Evolutionary conservation across 2,329 filamentous ascomycete species (phyloP).

Genomic region (Penicillium verrucosum): DNA sequence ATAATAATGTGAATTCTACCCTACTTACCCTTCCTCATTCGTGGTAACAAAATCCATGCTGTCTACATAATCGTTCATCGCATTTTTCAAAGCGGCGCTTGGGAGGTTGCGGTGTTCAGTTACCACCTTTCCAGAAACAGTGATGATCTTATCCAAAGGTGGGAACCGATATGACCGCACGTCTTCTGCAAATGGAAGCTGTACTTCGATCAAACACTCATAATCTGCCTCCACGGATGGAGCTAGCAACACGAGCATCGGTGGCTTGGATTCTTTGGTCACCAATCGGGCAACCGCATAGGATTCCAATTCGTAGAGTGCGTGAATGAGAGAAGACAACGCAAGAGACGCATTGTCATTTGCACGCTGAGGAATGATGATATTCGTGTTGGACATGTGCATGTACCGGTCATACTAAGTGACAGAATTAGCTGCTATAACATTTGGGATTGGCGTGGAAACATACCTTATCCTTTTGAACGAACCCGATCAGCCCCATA

Average conservation of each 20-base stretch:
- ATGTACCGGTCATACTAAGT: constrained; percentile 75
- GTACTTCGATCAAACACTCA: constrained; percentile 84
- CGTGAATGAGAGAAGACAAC: constrained; percentile 84
- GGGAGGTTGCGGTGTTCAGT: constrained; percentile 83
- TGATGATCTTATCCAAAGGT: constrained; percentile 80
- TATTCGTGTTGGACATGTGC: constrained; percentile 74
- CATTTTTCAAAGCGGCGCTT: constrained; percentile 65
- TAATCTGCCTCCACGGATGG: constrained; percentile 74
- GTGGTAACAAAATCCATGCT: constrained; percentile 77
- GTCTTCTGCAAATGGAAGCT: constrained; percentile 91
- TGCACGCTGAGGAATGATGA: constrained; percentile 71
- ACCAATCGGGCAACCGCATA: constrained; percentile 87
- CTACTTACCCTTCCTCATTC: constrained; percentile 69
- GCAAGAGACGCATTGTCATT: constrained; percentile 82
- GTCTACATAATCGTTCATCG: constrained; percentile 91
- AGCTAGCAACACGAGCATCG: constrained; percentile 71
- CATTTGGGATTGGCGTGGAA: background rate
- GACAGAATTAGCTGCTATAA: background rate
- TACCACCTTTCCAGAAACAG: constrained; percentile 75
- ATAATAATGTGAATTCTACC: constrained; percentile 17
- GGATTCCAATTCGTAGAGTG: constrained; percentile 77
- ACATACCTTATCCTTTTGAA: constrained; percentile 65
- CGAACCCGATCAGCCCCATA: constrained; percentile 83
- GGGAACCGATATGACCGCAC: constrained; percentile 88
- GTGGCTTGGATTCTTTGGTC: constrained; percentile 75